Evolutionary conservation across 2,329 filamentous ascomycete species (phyloP).

Genomic region (Pseudogymnoascus sp.): DNA sequence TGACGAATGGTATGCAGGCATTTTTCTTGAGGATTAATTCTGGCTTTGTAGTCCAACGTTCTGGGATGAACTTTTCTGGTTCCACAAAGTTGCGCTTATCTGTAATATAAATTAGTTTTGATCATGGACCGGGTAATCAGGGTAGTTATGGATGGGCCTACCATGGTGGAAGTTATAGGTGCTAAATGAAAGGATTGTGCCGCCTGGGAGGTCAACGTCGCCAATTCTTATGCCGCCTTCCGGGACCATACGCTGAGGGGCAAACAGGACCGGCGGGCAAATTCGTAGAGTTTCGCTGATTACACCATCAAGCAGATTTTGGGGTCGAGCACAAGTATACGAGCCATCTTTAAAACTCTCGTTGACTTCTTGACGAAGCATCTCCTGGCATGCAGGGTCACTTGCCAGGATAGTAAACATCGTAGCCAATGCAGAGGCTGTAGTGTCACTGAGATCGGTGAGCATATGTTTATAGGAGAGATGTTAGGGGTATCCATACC

Average conservation of each 20-base stretch:
- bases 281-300: constrained; percentile 19
- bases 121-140: background rate
- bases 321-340: constrained; percentile 12
- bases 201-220: constrained; percentile 11
- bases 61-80: constrained; percentile 25
- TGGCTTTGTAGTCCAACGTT: constrained; percentile 23
- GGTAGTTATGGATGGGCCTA: background rate
- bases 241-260: constrained; percentile 29
- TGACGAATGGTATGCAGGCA: constrained; percentile 21
- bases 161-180: constrained; percentile 14
- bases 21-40: constrained; percentile 19
- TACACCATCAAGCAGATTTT: constrained; percentile 14
- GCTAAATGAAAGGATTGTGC: constrained; percentile 13
- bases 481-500: constrained; percentile 10
- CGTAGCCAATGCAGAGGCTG: constrained; percentile 2
- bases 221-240: constrained; percentile 24
- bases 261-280: constrained; percentile 12
- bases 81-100: constrained; percentile 14
- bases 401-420: constrained; percentile 8
- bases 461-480: background rate
- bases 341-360: constrained; percentile 10
- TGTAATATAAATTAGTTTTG: background rate
- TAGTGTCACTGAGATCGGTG: background rate
- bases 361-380: background rate
- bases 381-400: constrained; percentile 1